Evolutionary conservation across 805 yeast species (phyloP), one percentile per base, ranked within the genome.

Genomic region (Sugiyamaella valdiviana): DNA sequence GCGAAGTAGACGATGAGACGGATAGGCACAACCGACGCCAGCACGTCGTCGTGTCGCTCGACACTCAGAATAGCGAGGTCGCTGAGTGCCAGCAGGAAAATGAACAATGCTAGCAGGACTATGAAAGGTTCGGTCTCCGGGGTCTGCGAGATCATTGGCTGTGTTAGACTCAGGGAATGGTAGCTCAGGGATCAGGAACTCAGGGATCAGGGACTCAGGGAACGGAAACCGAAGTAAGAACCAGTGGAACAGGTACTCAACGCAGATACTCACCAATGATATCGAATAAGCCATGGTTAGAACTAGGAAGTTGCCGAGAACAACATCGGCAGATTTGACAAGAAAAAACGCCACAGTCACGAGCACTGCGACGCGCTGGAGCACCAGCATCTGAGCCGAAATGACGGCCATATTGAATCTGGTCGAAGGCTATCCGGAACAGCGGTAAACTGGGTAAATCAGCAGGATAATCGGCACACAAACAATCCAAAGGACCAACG

Each of bases 301-400:
- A 12, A 64, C 61, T 4, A 56, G 45, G 12, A 53, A 19, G 51
- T 58, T 63, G 14, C 54, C 50, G 44, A 57, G 49, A 10, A 64
- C 44, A n/a, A 49, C 41, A 26, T 37, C 43, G 7, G 69, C 68
- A 17, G 58, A 56, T 12, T 50, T 51, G 16, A 63, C 45, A 42
- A 66, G 50, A 48, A 59, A 60, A 50, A 47, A 63, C 2, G 64
- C 62, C 17, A 61, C 16, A 16, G 63, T 48, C 57, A 57, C 49
- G 26, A 61, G 58, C 44, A 57, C 47, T 12, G 53, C 45, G 9
- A 60, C 52, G 16, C 63, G 49, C 36, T 55, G 45, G 35, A 62
- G 39, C 14, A 59, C 51, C 44, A 59, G 45, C 3, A 58, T 53
- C 45, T 49, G 47, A 2, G 54, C 52, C 12, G 58, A 42, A 9